Percentiles rank a stretch among this genome's conserved stretches.
phyloP scores from a whole-genome alignment of 2,329 filamentous ascomycete genomes.

The Eutypa lata region DNA sequence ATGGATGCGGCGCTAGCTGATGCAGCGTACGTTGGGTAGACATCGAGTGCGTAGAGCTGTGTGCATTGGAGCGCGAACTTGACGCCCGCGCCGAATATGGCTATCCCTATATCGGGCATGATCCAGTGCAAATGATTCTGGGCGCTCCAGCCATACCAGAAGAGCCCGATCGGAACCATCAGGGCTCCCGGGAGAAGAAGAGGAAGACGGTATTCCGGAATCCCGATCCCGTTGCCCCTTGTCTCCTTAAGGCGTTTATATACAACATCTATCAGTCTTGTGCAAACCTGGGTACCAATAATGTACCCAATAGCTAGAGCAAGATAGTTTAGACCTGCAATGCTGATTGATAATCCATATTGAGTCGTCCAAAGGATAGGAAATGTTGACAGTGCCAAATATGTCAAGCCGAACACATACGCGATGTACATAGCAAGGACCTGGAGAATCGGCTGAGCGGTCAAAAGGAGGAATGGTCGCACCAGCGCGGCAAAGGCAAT shows the following conservation, averaged over 20 bases:
- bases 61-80: conserved; percentile 17
- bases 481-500: conserved; percentile 36
- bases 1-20: conserved; percentile 18
- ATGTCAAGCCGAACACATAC: conserved; percentile 47
- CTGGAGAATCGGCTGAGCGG: conserved; percentile 48
- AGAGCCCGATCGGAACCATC: conserved; percentile 34
- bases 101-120: conserved; percentile 35
- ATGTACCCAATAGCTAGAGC: conserved; percentile 23
- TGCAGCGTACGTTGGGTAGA: conserved; percentile 31
- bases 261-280: conserved; percentile 38
- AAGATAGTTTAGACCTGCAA: conserved; percentile 29
- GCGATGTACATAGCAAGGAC: conserved; percentile 44
- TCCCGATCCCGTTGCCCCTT: conserved; percentile 30
- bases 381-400: conserved; percentile 44
- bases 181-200: conserved; percentile 31
- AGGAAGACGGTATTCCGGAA: conserved; percentile 37
- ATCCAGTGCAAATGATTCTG: conserved; percentile 37
- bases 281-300: conserved; percentile 32
- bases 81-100: conserved; percentile 30
- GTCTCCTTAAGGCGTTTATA: conserved; percentile 35
- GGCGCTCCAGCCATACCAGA: conserved; percentile 39
- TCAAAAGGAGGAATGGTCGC: conserved; percentile 45
- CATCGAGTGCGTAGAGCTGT: conserved; percentile 36
- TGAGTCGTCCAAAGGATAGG: conserved; percentile 38
- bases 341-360: conserved; percentile 21